phyloP scores from a whole-genome alignment of 2,329 filamentous ascomycete species.

The Trichoderma citrinoviride region DNA sequence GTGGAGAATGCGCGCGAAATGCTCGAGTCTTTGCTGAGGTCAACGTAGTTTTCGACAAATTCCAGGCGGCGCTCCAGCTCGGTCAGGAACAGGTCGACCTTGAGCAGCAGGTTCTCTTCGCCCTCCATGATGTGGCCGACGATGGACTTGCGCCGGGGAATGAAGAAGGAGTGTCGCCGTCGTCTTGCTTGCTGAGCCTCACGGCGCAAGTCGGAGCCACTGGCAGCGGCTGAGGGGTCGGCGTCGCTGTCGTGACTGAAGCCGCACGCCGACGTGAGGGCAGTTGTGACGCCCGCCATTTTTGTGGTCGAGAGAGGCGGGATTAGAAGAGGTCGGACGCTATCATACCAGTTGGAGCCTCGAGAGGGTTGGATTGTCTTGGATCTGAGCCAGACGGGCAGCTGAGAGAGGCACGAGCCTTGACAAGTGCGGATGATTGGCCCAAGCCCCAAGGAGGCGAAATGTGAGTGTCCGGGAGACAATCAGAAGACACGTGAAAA shows the following conservation, averaged over 20 bases:
- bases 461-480: background rate
- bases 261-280: constrained; percentile 40
- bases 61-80: constrained; percentile 86
- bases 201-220: constrained; percentile 40
- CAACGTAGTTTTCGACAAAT: constrained; percentile 83
- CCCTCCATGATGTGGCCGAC: constrained; percentile 60
- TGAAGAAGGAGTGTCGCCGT: constrained; percentile 57
- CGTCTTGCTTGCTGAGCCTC: constrained; percentile 37
- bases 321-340: background rate
- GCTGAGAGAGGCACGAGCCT: background rate
- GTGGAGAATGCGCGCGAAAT: constrained; percentile 83
- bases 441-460: background rate
- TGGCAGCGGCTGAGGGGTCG: constrained; percentile 37
- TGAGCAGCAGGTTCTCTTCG: constrained; percentile 60
- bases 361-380: background rate
- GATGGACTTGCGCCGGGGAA: constrained; percentile 57
- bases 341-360: background rate
- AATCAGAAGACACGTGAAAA: background rate
- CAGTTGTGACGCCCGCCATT: constrained; percentile 41
- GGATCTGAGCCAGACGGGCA: constrained; percentile 2
- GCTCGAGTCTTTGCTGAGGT: constrained; percentile 77
- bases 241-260: constrained; percentile 35
- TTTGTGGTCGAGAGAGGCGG: background rate
- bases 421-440: constrained; percentile 11
- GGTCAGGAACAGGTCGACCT: constrained; percentile 75